Percentiles rank a stretch among this genome's conserved stretches.
phyloP scores from a whole-genome alignment of 768 basidiomycete species.

The Mycena belliarum region DNA sequence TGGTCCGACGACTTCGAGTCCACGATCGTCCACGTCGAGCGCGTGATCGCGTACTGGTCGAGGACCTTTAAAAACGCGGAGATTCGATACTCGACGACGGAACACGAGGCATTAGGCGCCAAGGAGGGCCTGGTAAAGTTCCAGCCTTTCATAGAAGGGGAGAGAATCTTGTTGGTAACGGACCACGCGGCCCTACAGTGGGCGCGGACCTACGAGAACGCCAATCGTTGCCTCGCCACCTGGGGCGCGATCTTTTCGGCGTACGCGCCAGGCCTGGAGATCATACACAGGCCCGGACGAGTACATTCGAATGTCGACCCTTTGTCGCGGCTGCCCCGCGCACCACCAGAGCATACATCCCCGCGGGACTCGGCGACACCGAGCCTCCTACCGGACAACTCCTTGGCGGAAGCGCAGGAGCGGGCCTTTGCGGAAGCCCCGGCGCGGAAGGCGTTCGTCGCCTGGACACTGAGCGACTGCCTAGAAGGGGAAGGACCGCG shows the following conservation, averaged over 20 bases:
- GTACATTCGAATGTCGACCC: constrained; percentile 10
- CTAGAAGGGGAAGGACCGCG: background rate
- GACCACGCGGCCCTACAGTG: constrained; percentile 13
- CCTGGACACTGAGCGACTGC: background rate
- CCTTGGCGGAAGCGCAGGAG: background rate
- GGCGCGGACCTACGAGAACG: constrained; percentile 9
- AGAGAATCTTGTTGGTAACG: constrained; percentile 16
- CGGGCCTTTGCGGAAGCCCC: background rate
- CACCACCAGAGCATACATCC: background rate
- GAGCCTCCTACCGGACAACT: background rate
- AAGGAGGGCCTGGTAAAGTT: constrained; percentile 32
- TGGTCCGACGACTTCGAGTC: background rate
- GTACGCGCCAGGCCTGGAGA: background rate
- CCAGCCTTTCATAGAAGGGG: constrained; percentile 32
- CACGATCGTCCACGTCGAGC: constrained; percentile 7
- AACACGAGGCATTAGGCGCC: constrained; percentile 27
- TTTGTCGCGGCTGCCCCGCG: background rate
- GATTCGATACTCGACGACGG: constrained; percentile 28
- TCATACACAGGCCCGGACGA: background rate
- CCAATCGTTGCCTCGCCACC: constrained; percentile 14
- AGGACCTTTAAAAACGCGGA: constrained; percentile 25
- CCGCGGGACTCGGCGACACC: background rate
- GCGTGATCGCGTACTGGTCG: constrained; percentile 26
- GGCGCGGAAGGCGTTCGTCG: background rate
- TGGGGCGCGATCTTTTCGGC: constrained; percentile 30